These are phyloP conservation scores for Termitomyces sp. DNA, from an alignment of 768 basidiomycete species.

Conservation along the genomic window DNA sequence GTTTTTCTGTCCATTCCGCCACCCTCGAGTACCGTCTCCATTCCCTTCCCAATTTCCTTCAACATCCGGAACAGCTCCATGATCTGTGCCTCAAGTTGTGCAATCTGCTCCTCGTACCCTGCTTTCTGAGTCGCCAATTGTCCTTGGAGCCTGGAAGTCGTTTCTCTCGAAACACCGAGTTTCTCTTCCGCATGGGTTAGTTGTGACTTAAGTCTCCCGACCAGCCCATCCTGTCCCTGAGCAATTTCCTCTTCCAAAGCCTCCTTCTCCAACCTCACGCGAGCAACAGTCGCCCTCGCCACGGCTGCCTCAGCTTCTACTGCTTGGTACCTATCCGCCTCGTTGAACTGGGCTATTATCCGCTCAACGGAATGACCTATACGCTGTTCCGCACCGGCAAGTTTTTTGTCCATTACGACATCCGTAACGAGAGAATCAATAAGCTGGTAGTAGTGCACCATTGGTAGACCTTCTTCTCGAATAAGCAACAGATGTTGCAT, in stretches of 20 bases:
- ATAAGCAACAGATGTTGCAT: slow-evolving; percentile 92
- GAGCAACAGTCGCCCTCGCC: slow-evolving; percentile 57
- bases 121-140: slow-evolving; percentile 74
- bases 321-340: slow-evolving; percentile 77
- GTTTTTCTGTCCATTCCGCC: slow-evolving; percentile 75
- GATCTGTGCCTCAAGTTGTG: slow-evolving; percentile 87
- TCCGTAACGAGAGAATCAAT: slow-evolving; percentile 87
- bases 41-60: slow-evolving; percentile 73
- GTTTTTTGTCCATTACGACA: slow-evolving; percentile 89
- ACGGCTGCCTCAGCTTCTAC: slow-evolving; percentile 74
- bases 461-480: slow-evolving; percentile 77
- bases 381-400: slow-evolving; percentile 76
- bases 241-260: slow-evolving; percentile 76
- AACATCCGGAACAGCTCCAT: slow-evolving; percentile 94
- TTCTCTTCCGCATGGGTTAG: slow-evolving; percentile 70
- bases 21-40: slow-evolving; percentile 68
- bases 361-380: slow-evolving; percentile 87
- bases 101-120: slow-evolving; percentile 81
- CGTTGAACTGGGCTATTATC: slow-evolving; percentile 85
- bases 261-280: slow-evolving; percentile 79
- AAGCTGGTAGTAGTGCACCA: slow-evolving; percentile 87
- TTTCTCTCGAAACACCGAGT: slow-evolving; percentile 73
- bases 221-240: slow-evolving; percentile 76
- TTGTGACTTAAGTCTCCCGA: slow-evolving; percentile 75
- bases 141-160: slow-evolving; percentile 66